Evolutionary conservation across 352 stramenopile genomes (phyloP).

Genomic region (Pythium phragmitis): DNA sequence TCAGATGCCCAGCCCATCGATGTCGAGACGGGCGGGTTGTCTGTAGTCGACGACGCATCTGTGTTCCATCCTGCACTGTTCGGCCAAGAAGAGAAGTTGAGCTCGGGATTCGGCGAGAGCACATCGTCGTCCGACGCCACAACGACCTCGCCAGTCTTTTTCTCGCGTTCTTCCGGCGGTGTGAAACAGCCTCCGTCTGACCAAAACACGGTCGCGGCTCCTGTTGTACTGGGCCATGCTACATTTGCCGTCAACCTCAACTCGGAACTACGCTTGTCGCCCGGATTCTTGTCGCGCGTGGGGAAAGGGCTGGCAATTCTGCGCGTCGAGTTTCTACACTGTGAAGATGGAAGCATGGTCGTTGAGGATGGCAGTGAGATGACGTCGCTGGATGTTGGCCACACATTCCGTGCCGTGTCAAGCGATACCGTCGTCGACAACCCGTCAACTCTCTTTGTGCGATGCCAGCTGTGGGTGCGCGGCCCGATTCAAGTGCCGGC

Average conservation of each 20-base stretch:
- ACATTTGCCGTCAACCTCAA: conserved; percentile 85
- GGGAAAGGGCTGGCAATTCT: conserved; percentile 79
- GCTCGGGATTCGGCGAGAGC: conserved; percentile 3
- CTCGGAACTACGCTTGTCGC: conserved; percentile 72
- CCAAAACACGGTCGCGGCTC: background rate
- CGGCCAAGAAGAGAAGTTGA: background rate
- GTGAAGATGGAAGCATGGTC: background rate
- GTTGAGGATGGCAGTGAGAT: conserved; percentile 8
- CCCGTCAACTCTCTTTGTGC: conserved; percentile 29
- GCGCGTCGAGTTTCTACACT: conserved; percentile 49
- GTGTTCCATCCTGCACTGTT: conserved; percentile 21
- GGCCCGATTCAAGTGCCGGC: conserved; percentile 56
- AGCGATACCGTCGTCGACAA: background rate
- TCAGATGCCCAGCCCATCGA: background rate
- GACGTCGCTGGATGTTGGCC: conserved; percentile 9
- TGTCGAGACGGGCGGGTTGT: no score
- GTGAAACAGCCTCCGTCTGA: background rate
- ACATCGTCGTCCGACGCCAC: background rate
- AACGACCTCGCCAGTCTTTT: conserved; percentile 21
- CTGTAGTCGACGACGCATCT: background rate
- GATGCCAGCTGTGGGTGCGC: conserved; percentile 75
- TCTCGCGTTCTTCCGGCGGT: conserved; percentile 22
- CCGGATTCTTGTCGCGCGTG: conserved; percentile 68
- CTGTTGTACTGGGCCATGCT: conserved; percentile 39
- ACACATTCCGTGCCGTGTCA: background rate